Evolutionary conservation across 805 yeast genomes (phyloP).

Genomic region (Metschnikowia rubicola): DNA sequence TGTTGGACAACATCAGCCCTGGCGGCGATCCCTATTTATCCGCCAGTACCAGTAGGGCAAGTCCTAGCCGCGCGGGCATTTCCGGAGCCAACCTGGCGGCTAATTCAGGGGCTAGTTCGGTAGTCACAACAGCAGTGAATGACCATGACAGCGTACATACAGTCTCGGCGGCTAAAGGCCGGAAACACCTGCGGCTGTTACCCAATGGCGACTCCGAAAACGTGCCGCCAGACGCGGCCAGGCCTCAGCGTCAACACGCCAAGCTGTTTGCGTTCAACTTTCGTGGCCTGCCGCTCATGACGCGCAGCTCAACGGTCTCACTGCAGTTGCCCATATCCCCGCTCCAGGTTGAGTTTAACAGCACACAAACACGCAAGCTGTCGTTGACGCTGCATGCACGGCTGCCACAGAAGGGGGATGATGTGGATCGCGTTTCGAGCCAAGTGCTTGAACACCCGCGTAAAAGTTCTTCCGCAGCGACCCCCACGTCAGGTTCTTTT

Average conservation of each 20-base stretch:
- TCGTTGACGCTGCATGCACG: constrained; percentile 35
- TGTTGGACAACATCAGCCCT: neutral
- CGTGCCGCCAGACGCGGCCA: neutral
- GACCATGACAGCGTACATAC: too few relatives aligned
- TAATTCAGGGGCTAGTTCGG: neutral
- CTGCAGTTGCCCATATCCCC: constrained; percentile 17
- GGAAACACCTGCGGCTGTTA: constrained; percentile 16
- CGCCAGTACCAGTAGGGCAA: neutral
- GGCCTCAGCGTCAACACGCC: constrained; percentile 10
- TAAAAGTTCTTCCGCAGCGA: constrained; percentile 2
- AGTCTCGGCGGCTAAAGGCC: constrained; percentile 3
- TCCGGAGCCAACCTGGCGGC: neutral
- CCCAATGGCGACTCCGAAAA: constrained; percentile 7
- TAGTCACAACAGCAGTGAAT: too few relatives aligned
- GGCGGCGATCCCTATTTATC: neutral
- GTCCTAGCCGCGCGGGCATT: neutral
- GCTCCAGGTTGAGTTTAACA: constrained; percentile 15
- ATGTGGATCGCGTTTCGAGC: neutral
- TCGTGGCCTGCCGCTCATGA: constrained; percentile 9
- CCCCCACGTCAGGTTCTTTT: constrained; percentile 10
- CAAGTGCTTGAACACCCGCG: neutral
- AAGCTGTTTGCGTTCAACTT: constrained; percentile 11
- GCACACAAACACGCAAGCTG: constrained; percentile 37
- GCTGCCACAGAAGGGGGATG: constrained; percentile 1
- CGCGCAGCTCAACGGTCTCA: constrained; percentile 8